A percentile compares a stretch with the other conserved stretches of the same genome.
phyloP scores from a whole-genome alignment of 371 early-diverging fungal species.

The Rhizomucor pusillus region DNA sequence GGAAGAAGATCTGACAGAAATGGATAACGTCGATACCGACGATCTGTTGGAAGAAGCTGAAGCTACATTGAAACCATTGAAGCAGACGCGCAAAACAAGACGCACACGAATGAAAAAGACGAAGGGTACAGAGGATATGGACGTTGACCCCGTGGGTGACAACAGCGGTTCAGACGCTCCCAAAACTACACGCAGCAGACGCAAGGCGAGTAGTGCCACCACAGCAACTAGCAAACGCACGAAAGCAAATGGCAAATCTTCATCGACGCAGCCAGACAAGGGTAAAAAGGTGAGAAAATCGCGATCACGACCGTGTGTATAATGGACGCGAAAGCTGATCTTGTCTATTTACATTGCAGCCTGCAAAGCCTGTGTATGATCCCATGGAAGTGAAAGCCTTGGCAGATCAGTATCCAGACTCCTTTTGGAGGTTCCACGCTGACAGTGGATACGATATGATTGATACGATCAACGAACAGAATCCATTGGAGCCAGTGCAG shows the following conservation, averaged over 20 bases:
- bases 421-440: conserved; percentile 23
- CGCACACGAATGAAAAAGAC: conserved; percentile 5
- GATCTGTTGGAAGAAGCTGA: conserved; percentile 26
- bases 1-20: conserved; percentile 11
- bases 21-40: conserved; percentile 27
- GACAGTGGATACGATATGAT: conserved; percentile 19
- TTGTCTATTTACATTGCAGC: conserved; percentile 1
- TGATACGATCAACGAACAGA: conserved; percentile 57
- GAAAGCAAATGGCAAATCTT: background rate
- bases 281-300: conserved; percentile 2
- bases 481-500: conserved; percentile 56
- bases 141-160: background rate
- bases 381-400: conserved; percentile 42
- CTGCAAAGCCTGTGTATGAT: conserved; percentile 28
- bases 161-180: conserved; percentile 3
- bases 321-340: background rate
- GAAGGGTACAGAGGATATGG: conserved; percentile 14
- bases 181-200: background rate
- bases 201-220: background rate
- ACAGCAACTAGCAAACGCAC: background rate
- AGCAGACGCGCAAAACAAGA: background rate
- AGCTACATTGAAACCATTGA: conserved; percentile 4
- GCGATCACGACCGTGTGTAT: background rate
- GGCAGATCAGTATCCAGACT: conserved; percentile 27
- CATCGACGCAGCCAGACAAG: background rate